Evolutionary conservation across 768 basidiomycete species (phyloP).

Genomic region (Russula sp.): DNA sequence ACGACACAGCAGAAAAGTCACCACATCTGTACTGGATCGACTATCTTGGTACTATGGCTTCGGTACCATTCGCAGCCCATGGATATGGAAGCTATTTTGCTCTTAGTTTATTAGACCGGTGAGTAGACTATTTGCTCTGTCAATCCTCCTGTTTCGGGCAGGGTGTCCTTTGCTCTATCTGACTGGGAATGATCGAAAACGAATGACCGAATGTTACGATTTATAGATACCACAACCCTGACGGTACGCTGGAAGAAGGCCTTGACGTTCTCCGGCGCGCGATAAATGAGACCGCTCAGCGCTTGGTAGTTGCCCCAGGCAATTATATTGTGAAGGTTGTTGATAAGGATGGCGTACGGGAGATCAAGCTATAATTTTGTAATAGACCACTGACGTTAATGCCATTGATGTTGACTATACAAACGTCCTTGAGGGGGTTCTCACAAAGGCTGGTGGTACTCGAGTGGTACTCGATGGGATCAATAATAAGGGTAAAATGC

Average conservation of each 20-base stretch:
- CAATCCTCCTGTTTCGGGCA: neutral
- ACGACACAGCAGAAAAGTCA: constrained; percentile 64
- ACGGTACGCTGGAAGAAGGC: constrained; percentile 80
- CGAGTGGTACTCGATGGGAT: neutral
- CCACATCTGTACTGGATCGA: constrained; percentile 95
- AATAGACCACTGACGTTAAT: neutral
- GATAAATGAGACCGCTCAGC: constrained; percentile 81
- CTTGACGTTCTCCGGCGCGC: constrained; percentile 79
- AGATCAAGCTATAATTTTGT: constrained; percentile 50
- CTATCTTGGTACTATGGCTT: constrained; percentile 84
- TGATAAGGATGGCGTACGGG: constrained; percentile 84
- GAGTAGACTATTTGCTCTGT: constrained; percentile 23
- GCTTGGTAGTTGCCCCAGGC: constrained; percentile 71
- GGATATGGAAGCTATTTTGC: constrained; percentile 94
- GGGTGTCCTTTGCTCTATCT: too few relatives aligned
- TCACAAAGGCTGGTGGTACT: neutral
- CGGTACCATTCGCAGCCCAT: constrained; percentile 91
- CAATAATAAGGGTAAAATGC: too few relatives aligned
- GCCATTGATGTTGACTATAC: neutral
- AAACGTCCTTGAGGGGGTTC: neutral
- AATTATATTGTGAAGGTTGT: constrained; percentile 88
- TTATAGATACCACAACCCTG: constrained; percentile 82
- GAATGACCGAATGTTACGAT: constrained; percentile 5
- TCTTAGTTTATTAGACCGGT: constrained; percentile 88
- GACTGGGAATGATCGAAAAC: neutral